Evolutionary conservation across 2,329 filamentous ascomycete genomes (phyloP), one percentile per base, ranked within the genome.

Genomic region (Sclerotinia spermophila): DNA sequence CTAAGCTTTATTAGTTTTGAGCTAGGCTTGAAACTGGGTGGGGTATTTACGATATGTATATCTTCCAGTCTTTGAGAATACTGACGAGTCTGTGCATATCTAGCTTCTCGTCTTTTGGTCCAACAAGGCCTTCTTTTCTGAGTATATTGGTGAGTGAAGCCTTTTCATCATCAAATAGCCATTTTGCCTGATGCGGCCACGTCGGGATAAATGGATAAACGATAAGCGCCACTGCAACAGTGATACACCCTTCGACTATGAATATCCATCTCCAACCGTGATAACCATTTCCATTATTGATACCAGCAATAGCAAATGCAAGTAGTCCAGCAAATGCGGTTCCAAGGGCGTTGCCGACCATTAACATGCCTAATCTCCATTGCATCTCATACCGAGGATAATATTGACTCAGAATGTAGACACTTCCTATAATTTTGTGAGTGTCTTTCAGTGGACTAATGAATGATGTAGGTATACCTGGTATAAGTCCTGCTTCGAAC

Each of bases 241-340:
- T 64, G 15, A 64, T 48, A 19, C 42, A 64, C 8, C 42, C 42
- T 45, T 48, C 60, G 19, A 48, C 21, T 27, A 64, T 64, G 42
- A 64, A 64, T 10, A 48, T 64, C 60, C 30, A 64, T 64, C 60
- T 48, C 30, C 60, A 64, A 2, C 42, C 60, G 17, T 64, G 44
- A 64, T 48, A 64, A 3, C 30, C 30, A 33, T n/a, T 45, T 13
- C 5, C 24, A 48, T 6, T 48, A n/a, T 48, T n/a, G 30, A 48
- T 64, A 30, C 42, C 42, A 35, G 60, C 60, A 64, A 64, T n/a
- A 48, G 60, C 60, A 33, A 48, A 64, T 30, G 60, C 42, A 64
- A 64, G 42, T 3, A 64, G 33, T 64, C 42, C 60, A 19, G 60
- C 13, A 64, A 64, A 35, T 35, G 42, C 60, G 7, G 21, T 48